Evolutionary conservation across 1,284 basidiomycete species (phyloP), one percentile per base, ranked within the genome.

Genomic region (Sanghuangporus baumii): DNA sequence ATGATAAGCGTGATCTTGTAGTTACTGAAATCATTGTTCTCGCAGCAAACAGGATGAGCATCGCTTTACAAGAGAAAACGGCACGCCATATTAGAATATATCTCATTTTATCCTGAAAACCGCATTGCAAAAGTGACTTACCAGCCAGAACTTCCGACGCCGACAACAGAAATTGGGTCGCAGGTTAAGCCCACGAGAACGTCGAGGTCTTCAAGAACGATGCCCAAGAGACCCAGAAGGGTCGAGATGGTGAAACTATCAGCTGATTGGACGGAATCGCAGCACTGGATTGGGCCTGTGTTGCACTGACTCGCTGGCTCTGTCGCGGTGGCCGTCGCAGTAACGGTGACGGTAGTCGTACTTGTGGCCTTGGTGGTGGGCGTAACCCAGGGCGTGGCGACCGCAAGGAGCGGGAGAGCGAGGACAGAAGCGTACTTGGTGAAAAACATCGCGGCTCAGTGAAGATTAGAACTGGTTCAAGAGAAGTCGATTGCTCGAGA

Each of bases 221-320:
- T 61, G 9, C 67, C 68, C 14, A 72, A 61, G 11, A 67, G 50
- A 18, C 62, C 65, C 7, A 71, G 65, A 14, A 71, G 52, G 9
- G n/a, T 31, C 16, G 55, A 6, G n/a, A 62, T 67, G 12, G 26
- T 18, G 2, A 46, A 8, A 43, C 8, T 18, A 26, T 38, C 40
- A 9, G 71, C 69, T n/a, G 61, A 37, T 64, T 72, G 65, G n/a
- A 73, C 68, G 37, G 54, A 59, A 58, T 73, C 67, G 67, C 73
- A 74, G 65, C 73, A 74, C 63, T 74, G 72, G 12, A 69, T 55
- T 8, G 66, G 55, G 46, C 57, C 57, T 47, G 36, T 26, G 23
- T 26, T 26, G 23, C 23, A 26, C 23, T 26, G 23, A 26, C 23
- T 26, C 23, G 23, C 23, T 26, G 23, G 23, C 23, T 26, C 23